Percentiles rank a stretch among this genome's conserved stretches.
These are phyloP conservation scores for Flueggea neowawraea DNA, from an alignment of 441 rosid species.

Conservation along the genomic window DNA sequence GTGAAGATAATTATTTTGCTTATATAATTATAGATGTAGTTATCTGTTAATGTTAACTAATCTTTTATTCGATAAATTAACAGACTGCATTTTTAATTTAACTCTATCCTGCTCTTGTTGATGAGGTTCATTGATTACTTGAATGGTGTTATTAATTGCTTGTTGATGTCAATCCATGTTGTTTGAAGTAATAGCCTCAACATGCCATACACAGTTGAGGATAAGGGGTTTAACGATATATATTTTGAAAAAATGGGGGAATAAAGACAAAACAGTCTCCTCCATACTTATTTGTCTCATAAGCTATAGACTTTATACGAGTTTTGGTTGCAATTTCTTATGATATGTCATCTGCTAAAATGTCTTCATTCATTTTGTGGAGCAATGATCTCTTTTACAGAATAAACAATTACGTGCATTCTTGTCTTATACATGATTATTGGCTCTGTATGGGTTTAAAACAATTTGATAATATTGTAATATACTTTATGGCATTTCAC, in stretches of 20 bases:
- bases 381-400: constrained; percentile 17
- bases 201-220: background rate
- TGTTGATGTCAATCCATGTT: background rate
- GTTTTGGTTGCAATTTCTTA: constrained; percentile 16
- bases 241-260: background rate
- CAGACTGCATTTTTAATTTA: background rate
- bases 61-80: background rate
- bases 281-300: constrained; percentile 16
- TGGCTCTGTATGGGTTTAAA: too few species aligned
- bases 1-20: constrained; percentile 8
- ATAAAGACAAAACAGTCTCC: constrained; percentile 1
- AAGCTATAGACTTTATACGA: constrained; percentile 10
- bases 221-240: background rate
- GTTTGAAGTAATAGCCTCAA: background rate
- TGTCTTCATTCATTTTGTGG: constrained; percentile 25
- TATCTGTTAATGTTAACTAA: constrained; percentile 5
- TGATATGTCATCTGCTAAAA: constrained; percentile 24
- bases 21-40: constrained; percentile 7
- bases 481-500: constrained; percentile 3
- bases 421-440: constrained; percentile 6
- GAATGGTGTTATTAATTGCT: background rate
- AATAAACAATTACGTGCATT: constrained; percentile 12
- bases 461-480: too few species aligned
- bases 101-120: background rate
- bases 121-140: background rate